These are phyloP conservation scores for Calcarisporium arbuscula DNA, from an alignment of 2,329 filamentous ascomycete species.

Conservation along the genomic window DNA sequence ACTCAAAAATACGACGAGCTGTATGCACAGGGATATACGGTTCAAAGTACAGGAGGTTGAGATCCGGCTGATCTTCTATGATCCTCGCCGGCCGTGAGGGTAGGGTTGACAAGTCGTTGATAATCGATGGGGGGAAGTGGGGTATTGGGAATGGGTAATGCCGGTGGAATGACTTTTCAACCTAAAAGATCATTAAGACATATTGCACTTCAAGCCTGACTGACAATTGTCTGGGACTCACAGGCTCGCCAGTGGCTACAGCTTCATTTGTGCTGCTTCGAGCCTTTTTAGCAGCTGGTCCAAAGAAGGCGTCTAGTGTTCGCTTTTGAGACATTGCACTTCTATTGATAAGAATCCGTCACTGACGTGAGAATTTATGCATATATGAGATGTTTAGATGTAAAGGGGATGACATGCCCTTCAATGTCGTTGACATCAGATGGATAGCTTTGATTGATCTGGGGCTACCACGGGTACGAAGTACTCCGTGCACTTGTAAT, in stretches of 20 bases:
- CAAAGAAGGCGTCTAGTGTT: conserved; percentile 65
- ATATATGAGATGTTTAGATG: neutral
- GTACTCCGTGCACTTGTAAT: no score
- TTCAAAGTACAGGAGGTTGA: conserved; percentile 70
- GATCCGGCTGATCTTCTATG: conserved; percentile 62
- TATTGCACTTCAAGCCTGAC: neutral
- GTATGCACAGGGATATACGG: conserved; percentile 59
- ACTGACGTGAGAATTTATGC: neutral
- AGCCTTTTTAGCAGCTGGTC: conserved; percentile 17
- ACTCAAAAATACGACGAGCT: conserved; percentile 58
- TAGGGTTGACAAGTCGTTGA: conserved; percentile 32
- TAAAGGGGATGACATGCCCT: conserved; percentile 3
- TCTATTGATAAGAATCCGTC: no score
- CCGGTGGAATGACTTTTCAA: conserved; percentile 30
- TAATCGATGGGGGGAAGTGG: conserved; percentile 32
- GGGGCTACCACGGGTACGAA: no score
- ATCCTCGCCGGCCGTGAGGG: conserved; percentile 46
- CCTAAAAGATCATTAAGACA: conserved; percentile 9
- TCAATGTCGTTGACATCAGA: no score
- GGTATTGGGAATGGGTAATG: conserved; percentile 47
- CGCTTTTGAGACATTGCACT: conserved; percentile 27
- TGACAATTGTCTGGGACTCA: no score
- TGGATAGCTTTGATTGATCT: no score
- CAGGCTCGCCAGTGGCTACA: neutral
- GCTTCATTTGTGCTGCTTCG: neutral